A percentile compares a stretch with the other conserved stretches of the same genome.
These are phyloP conservation scores for Euphorbia schlechtendalii DNA, from an alignment of 441 rosid genomes.

Conservation along the genomic window DNA sequence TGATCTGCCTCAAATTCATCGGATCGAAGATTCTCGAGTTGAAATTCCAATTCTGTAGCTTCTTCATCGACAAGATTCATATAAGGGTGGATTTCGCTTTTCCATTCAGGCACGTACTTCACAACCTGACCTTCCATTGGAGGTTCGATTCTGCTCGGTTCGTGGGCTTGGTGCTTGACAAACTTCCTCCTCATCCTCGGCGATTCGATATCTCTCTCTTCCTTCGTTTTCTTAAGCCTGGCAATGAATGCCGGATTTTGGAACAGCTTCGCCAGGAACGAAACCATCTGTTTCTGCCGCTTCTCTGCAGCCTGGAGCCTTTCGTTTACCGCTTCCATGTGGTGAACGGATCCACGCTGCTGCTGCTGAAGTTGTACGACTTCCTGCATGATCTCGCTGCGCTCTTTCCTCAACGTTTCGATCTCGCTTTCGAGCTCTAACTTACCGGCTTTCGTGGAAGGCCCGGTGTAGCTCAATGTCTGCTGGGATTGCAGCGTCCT, in stretches of 20 bases:
- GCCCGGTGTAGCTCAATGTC: slow-evolving; percentile 38
- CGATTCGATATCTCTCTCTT: slow-evolving; percentile 33
- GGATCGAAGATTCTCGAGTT: slow-evolving; percentile 22
- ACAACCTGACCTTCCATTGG: slow-evolving; percentile 37
- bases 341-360: slow-evolving; percentile 43
- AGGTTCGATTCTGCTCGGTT: slow-evolving; percentile 29
- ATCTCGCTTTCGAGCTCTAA: slow-evolving; percentile 50
- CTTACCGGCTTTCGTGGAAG: slow-evolving; percentile 33
- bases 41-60: slow-evolving; percentile 26
- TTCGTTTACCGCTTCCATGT: slow-evolving; percentile 43
- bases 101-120: slow-evolving; percentile 38
- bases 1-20: slow-evolving; percentile 18
- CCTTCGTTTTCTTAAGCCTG: slow-evolving; percentile 44
- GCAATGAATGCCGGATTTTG: slow-evolving; percentile 61
- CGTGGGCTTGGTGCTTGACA: slow-evolving; percentile 43
- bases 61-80: slow-evolving; percentile 24
- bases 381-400: slow-evolving; percentile 56
- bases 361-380: slow-evolving; percentile 73
- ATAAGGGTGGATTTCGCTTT: slow-evolving; percentile 14
- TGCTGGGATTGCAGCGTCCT: slow-evolving; percentile 51
- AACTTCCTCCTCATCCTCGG: slow-evolving; percentile 55
- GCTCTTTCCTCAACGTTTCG: slow-evolving; percentile 61
- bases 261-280: slow-evolving; percentile 66
- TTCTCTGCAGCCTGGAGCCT: slow-evolving; percentile 71
- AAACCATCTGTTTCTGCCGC: slow-evolving; percentile 72